These are phyloP conservation scores for Dujonia santamariae DNA, from an alignment of 1,139 yeast genomes.

Conservation along the genomic window DNA sequence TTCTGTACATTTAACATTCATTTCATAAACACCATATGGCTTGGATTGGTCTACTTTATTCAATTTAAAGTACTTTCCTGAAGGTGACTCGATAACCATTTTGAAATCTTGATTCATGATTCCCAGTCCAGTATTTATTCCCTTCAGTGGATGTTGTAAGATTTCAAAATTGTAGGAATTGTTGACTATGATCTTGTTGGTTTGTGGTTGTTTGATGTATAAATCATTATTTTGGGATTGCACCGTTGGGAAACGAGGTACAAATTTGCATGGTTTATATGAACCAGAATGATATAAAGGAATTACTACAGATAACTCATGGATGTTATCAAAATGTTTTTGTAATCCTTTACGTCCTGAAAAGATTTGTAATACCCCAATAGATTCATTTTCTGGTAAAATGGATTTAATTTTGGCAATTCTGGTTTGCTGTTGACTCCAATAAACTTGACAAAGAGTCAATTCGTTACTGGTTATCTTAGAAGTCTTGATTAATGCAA, in stretches of 20 bases:
- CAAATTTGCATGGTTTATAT: constrained; percentile 56
- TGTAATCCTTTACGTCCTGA: constrained; percentile 68
- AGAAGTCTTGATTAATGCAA: constrained; percentile 51
- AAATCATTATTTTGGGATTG: constrained; percentile 70
- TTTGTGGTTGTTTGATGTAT: constrained; percentile 83
- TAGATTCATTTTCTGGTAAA: constrained; percentile 62
- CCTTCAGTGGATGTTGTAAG: constrained; percentile 61
- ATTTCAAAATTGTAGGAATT: constrained; percentile 65
- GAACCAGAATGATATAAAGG: constrained; percentile 77
- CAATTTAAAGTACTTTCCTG: constrained; percentile 72
- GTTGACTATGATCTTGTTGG: constrained; percentile 53
- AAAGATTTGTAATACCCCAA: constrained; percentile 75
- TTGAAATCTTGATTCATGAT: constrained; percentile 45
- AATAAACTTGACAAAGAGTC: constrained; percentile 72
- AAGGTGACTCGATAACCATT: constrained; percentile 77
- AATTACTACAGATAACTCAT: constrained; percentile 70
- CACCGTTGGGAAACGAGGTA: constrained; percentile 69
- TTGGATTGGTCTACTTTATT: constrained; percentile 41
- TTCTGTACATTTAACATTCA: constrained; percentile 61
- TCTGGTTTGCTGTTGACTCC: constrained; percentile 54
- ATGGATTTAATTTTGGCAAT: constrained; percentile 77
- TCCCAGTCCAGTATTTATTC: constrained; percentile 38
- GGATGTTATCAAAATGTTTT: constrained; percentile 56
- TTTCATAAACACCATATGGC: constrained; percentile 56
- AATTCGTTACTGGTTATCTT: constrained; percentile 50